Conservation (phyloP, 1,284 basidiomycete genomes). For the Psilocybe mexicana region DNA sequence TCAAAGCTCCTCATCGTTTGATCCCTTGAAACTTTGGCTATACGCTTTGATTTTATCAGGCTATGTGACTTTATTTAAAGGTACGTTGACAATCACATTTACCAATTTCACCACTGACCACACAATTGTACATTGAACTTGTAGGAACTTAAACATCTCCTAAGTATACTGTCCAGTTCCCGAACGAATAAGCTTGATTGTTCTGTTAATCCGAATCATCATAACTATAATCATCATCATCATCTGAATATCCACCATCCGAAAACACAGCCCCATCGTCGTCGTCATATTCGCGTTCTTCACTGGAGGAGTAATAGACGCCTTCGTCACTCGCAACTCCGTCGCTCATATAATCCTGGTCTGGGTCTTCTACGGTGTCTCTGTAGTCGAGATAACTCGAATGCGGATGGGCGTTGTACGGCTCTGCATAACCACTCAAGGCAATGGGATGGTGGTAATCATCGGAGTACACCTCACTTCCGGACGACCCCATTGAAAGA, state of each 20-base stretch:
- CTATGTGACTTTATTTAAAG: too few relatives aligned
- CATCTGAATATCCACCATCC: conserved; percentile 17
- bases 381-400: conserved; percentile 7
- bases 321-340: conserved; percentile 23
- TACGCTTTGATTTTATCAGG: too few relatives aligned
- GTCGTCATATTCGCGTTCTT: conserved; percentile 16
- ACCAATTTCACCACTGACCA: too few relatives aligned
- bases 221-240: conserved; percentile 15
- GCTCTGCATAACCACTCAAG: conserved; percentile 15
- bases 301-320: conserved; percentile 19
- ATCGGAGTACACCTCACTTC: neutral
- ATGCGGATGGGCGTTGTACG: conserved; percentile 14
- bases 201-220: conserved; percentile 38
- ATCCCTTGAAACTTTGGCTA: too few relatives aligned
- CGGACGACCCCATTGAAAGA: conserved; percentile 14
- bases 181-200: too few relatives aligned
- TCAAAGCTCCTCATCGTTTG: too few relatives aligned
- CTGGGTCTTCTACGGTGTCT: conserved; percentile 12
- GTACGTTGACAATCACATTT: too few relatives aligned
- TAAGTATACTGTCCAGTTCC: too few relatives aligned
- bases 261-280: conserved; percentile 13
- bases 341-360: conserved; percentile 21
- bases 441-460: neutral
- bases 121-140: too few relatives aligned
- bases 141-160: too few relatives aligned